Base-by-base conservation (phyloP, 441 rosid genomes). In the Brassica balearica region DNA sequence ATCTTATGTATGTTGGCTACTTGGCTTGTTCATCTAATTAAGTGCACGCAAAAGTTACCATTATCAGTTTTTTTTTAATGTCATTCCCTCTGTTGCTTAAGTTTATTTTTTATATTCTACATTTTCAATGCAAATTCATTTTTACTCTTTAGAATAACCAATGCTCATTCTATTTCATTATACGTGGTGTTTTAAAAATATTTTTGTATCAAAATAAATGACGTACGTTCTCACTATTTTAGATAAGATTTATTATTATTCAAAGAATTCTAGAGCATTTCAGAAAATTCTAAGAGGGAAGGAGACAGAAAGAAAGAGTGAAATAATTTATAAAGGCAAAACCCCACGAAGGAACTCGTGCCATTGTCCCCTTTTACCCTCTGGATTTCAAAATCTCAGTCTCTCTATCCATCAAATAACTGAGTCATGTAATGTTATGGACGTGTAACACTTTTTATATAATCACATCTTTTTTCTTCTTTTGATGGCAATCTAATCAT, bases 271-370 rank as follows among this genome's bases (percentile, higher is more conserved):
- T 65, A 58, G 77, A 72, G 56, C 9, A 56, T 43, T 65, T 41
- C 63, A 72, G 72, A 77, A 72, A 65, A 71, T 0, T 65, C 76
- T 71, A 71, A 72, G 63, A 27, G 27, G 55, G 72, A 77, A 77
- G 71, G 68, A 58, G 77, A 72, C 77, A 59, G 1, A n/a, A 43
- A 72, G 73, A 72, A 78, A 72, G 63, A 29, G 68, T 43, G 72
- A 66, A 77, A 43, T 5, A 77, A 43, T 5, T 29, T 2, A 1
- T 11, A 36, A 22, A 61, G 32, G 19, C 72, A 29, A 71, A 55
- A 27, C 17, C 68, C 68, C 77, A 71, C 62, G 55, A 65, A 77
- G 53, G 41, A 77, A 71, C 72, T 65, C 72, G 71, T 77, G 76
- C 38, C 68, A 71, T 56, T 71, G 81, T 71, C 76, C 62, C 81